These are phyloP conservation scores for Anastatica hierochuntica DNA, from an alignment of 345 rosid genomes.

Conservation along the genomic window DNA sequence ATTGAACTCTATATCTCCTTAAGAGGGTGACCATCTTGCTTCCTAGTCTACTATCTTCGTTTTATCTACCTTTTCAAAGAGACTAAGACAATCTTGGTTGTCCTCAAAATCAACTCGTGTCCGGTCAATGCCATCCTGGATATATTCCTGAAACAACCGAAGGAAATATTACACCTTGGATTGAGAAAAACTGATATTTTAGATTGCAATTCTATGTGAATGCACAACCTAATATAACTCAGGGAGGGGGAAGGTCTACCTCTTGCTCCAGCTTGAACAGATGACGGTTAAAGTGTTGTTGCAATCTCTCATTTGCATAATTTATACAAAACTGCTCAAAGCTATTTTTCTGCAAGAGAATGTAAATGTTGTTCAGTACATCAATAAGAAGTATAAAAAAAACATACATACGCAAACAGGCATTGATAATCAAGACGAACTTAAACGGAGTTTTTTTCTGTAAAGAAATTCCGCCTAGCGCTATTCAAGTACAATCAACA, in stretches of 20 bases:
- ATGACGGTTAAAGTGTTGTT: slow-evolving; percentile 98
- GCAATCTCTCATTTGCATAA: slow-evolving; percentile 97
- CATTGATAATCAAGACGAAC: neutral
- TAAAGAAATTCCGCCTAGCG: too few species aligned
- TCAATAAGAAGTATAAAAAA: neutral
- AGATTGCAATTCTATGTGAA: neutral
- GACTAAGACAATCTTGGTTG: slow-evolving; percentile 95
- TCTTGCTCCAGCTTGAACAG: slow-evolving; percentile 97
- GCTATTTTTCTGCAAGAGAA: slow-evolving; percentile 75
- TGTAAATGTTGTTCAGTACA: slow-evolving; percentile 5
- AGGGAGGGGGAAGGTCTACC: slow-evolving; percentile 34
- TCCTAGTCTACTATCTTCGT: slow-evolving; percentile 1
- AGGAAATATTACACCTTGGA: slow-evolving; percentile 1
- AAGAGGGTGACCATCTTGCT: neutral
- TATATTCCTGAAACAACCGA: slow-evolving; percentile 57
- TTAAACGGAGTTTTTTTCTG: neutral
- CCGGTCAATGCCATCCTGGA: slow-evolving; percentile 99
- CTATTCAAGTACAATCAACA: slow-evolving; percentile 1
- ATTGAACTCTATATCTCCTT: neutral
- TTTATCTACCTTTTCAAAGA: slow-evolving; percentile 81
- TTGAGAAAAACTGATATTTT: neutral
- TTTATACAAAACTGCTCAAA: slow-evolving; percentile 99
- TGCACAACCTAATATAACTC: neutral
- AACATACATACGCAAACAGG: neutral
- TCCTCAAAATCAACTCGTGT: slow-evolving; percentile 95